Evolutionary conservation across 176 grass and related monocot species (phyloP), one percentile per base, ranked within the genome.

Genomic region (Bothriochloa decipiens): DNA sequence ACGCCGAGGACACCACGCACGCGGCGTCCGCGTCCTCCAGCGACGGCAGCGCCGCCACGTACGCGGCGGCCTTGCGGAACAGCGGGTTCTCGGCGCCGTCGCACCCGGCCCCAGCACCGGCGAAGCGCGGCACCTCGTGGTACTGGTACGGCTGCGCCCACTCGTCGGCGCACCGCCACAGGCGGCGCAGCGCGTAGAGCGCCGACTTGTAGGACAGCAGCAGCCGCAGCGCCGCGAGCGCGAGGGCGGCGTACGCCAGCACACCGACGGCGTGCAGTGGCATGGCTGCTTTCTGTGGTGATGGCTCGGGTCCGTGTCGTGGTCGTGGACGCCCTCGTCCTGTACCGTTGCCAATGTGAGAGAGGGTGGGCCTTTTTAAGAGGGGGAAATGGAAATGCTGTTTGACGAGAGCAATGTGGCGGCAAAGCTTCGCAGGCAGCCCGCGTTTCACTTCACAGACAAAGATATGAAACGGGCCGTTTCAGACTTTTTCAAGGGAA

Each of bases 91-190:
- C 92, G 1, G 60, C 52, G 26, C 43, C 46, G 46, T 49, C 46
- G 46, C 46, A 49, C 3, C 11, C 40, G 8, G 0, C 40, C n/a
- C n/a, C n/a, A n/a, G 35, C 35, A 36, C 40, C 46, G 60, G 12
- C 46, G 71, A 50, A 87, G n/a, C 88, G 88, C 0, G 90, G 88
- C 78, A 97, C 90, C 80, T 91, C 82, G 65, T 91, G 90, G 77
- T 86, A 86, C 74, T 97, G 92, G 84, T 94, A 97, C 65, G 45
- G 86, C 84, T 97, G 95, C 40, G 90, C 79, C 49, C 65, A 82
- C 50, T 94, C 92, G 81, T 92, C 95, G 39, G 80, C 36, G 84
- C 86, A 92, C 5, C 84, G 74, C 95, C 95, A 95, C 6, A 87
- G 72, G 2, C 91, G 89, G 0, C 75, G 76, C 23, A 91, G 25